Conservation (phyloP, 257 asterid genomes). For the Perilla frutescens region DNA sequence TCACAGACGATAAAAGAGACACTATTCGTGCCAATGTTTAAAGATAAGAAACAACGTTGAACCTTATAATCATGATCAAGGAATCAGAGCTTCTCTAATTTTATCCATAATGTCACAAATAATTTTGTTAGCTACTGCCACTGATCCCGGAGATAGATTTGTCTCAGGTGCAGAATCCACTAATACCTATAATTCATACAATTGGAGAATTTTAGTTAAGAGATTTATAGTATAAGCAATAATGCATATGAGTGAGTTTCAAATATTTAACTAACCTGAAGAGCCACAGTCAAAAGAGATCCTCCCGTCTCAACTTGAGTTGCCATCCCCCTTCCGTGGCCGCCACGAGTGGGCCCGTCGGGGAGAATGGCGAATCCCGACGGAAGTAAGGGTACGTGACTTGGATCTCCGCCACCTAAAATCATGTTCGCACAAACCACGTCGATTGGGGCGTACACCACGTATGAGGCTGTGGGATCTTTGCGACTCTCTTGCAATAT, state of each 20-base stretch:
- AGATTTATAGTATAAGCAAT: too few species aligned
- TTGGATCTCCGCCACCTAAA: constrained; percentile 46
- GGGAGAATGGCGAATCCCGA: constrained; percentile 72
- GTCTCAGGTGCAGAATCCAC: constrained; percentile 46
- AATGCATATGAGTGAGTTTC: too few species aligned
- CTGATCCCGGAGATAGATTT: constrained; percentile 40
- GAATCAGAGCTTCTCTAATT: constrained; percentile 43
- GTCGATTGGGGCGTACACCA: constrained; percentile 58
- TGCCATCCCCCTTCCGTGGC: constrained; percentile 18
- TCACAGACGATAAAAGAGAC: too few species aligned
- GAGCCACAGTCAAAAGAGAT: constrained; percentile 53
- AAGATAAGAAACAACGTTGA: too few species aligned
- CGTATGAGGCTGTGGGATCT: constrained; percentile 52
- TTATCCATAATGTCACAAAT: constrained; percentile 45
- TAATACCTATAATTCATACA: constrained; percentile 36
- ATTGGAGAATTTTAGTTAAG: not conserved
- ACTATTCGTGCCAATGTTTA: too few species aligned
- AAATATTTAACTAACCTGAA: constrained; percentile 38
- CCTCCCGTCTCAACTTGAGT: constrained; percentile 42
- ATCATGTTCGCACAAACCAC: constrained; percentile 32
- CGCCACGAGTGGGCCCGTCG: constrained; percentile 43
- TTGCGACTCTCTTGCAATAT: constrained; percentile 54
- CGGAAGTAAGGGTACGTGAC: constrained; percentile 49
- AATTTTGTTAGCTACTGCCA: constrained; percentile 40
- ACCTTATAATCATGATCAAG: not conserved